phyloP scores from a whole-genome alignment of 192 early-diverging fungal species.

The Linnemannia hyalina region DNA sequence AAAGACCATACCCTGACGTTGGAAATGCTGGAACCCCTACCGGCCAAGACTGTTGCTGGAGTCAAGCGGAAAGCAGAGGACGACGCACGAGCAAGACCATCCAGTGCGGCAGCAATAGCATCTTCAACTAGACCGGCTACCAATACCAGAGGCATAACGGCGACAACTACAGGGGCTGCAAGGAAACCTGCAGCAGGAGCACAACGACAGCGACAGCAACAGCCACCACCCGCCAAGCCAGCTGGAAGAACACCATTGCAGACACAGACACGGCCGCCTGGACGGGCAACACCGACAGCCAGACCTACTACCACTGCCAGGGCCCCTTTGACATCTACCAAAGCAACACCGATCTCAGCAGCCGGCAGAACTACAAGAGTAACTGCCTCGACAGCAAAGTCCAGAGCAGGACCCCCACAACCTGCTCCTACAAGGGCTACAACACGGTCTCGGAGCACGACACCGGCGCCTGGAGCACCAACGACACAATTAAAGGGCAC shows the following conservation, averaged over 20 bases:
- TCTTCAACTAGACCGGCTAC: neutral
- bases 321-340: neutral
- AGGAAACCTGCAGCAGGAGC: neutral
- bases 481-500: neutral
- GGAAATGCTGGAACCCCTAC: constrained; percentile 12
- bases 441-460: neutral
- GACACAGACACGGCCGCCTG: neutral
- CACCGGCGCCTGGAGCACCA: neutral
- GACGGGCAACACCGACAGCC: neutral
- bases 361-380: neutral
- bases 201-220: neutral
- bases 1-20: constrained; percentile 5
- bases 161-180: neutral
- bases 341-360: neutral
- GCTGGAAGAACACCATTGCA: neutral
- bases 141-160: neutral
- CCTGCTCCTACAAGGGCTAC: neutral
- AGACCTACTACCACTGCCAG: neutral
- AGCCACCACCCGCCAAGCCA: neutral
- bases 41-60: neutral
- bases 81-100: neutral
- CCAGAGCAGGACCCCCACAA: neutral
- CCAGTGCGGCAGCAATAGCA: neutral
- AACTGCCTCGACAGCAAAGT: neutral
- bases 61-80: constrained; percentile 17